Evolutionary conservation across 2,329 filamentous ascomycete genomes (phyloP).

Genomic region (Fusarium sp.): DNA sequence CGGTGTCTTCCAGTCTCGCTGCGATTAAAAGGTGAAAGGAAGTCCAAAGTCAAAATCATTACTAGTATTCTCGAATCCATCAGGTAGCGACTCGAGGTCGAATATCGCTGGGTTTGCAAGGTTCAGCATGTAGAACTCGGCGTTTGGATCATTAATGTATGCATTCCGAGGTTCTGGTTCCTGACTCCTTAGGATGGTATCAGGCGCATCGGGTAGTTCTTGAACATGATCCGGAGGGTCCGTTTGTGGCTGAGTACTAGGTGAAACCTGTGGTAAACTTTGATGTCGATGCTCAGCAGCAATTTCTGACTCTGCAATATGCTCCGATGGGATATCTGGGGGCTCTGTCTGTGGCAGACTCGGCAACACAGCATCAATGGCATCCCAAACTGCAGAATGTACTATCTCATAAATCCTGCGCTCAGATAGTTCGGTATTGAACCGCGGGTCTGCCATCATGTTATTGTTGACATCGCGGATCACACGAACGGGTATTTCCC

Average conservation of each 20-base stretch:
- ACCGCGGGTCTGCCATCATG: conserved; percentile 7
- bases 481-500: conserved; percentile 16
- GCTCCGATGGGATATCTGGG: neutral
- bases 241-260: neutral
- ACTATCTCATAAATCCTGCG: conserved; percentile 14
- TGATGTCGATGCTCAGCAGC: too few species aligned
- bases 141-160: neutral
- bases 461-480: conserved; percentile 8
- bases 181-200: neutral
- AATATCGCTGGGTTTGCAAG: neutral
- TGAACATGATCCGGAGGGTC: neutral
- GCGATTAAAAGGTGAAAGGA: neutral
- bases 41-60: neutral
- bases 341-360: neutral
- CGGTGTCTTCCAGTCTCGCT: neutral
- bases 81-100: neutral
- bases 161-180: neutral
- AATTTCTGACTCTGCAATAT: neutral
- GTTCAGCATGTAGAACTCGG: neutral
- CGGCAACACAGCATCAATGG: conserved; percentile 19
- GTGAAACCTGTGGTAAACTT: neutral
- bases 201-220: neutral
- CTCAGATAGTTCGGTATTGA: conserved; percentile 8
- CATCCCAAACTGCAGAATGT: conserved; percentile 27
- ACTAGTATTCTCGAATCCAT: neutral